Percentiles rank a stretch among this genome's conserved stretches.
Conservation (phyloP, 805 yeast genomes). For the Barnettozyma pratensis region DNA sequence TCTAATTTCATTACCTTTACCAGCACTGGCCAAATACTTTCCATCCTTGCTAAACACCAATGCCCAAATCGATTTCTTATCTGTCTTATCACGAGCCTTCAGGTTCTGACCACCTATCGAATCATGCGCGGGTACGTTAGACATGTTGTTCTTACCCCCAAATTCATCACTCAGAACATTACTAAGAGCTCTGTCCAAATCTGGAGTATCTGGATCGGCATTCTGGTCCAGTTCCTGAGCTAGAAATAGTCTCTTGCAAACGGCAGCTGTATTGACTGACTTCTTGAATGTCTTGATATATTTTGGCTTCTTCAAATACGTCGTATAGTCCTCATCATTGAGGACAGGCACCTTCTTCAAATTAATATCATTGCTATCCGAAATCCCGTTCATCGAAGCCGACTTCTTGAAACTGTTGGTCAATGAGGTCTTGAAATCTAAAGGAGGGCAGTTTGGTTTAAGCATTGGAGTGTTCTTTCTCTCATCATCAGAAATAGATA, state of each 20-base stretch:
- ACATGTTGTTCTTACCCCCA: too few species aligned
- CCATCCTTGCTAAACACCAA: slow-evolving; percentile 78
- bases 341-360: background rate
- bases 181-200: background rate
- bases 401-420: too few species aligned
- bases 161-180: too few species aligned
- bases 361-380: background rate
- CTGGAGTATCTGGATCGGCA: background rate
- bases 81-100: slow-evolving; percentile 8
- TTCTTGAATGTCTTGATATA: slow-evolving; percentile 46
- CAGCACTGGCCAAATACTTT: slow-evolving; percentile 77
- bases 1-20: slow-evolving; percentile 60
- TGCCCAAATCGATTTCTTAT: slow-evolving; percentile 55
- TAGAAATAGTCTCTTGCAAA: slow-evolving; percentile 48
- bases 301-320: slow-evolving; percentile 47
- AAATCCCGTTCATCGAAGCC: background rate
- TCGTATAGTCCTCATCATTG: slow-evolving; percentile 32
- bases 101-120: slow-evolving; percentile 10
- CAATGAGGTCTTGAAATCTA: too few species aligned
- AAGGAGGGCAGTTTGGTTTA: too few species aligned
- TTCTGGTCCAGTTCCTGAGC: slow-evolving; percentile 54
- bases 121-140: background rate
- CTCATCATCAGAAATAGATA: too few species aligned
- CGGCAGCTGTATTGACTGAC: slow-evolving; percentile 40
- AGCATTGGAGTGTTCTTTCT: too few species aligned